Evolutionary conservation across 2,329 filamentous ascomycete genomes (phyloP).

Genomic region (Xylariaceae sp.): DNA sequence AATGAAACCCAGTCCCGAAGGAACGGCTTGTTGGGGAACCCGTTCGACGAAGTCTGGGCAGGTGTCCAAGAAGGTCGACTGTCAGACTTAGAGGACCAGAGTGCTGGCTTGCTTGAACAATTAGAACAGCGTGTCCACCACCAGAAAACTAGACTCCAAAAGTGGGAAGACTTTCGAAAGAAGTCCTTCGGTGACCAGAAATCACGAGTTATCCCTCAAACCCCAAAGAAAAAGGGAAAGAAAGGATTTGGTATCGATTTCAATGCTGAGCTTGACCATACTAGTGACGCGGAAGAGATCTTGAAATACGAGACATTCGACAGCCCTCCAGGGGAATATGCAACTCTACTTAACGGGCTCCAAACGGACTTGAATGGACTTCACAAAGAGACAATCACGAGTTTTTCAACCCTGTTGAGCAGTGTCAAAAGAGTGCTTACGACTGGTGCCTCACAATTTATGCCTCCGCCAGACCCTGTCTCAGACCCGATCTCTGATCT

Average conservation of each 20-base stretch:
- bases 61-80: conserved; percentile 58
- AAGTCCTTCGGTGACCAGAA: conserved; percentile 38
- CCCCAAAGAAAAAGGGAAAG: conserved; percentile 22
- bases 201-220: conserved; percentile 23
- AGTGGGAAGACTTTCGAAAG: conserved; percentile 67
- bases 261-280: conserved; percentile 46
- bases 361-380: conserved; percentile 37
- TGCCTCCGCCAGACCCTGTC: conserved; percentile 6
- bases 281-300: conserved; percentile 35
- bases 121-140: conserved; percentile 63
- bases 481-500: conserved; percentile 42
- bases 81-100: conserved; percentile 51
- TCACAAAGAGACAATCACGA: conserved; percentile 24
- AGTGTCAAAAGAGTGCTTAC: conserved; percentile 13
- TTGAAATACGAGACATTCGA: conserved; percentile 10
- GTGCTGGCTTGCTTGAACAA: conserved; percentile 60
- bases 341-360: conserved; percentile 39
- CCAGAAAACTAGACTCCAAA: conserved; percentile 65
- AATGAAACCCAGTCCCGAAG: conserved; percentile 56
- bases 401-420: conserved; percentile 26
- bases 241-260: conserved; percentile 53
- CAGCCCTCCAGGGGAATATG: conserved; percentile 40
- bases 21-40: conserved; percentile 60
- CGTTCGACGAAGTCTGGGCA: conserved; percentile 70
- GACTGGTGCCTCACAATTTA: conserved; percentile 8